Percentiles rank a stretch among this genome's conserved stretches.
These are phyloP conservation scores for Colletotrichum sojae DNA, from an alignment of 2,329 filamentous ascomycete genomes.

Conservation along the genomic window DNA sequence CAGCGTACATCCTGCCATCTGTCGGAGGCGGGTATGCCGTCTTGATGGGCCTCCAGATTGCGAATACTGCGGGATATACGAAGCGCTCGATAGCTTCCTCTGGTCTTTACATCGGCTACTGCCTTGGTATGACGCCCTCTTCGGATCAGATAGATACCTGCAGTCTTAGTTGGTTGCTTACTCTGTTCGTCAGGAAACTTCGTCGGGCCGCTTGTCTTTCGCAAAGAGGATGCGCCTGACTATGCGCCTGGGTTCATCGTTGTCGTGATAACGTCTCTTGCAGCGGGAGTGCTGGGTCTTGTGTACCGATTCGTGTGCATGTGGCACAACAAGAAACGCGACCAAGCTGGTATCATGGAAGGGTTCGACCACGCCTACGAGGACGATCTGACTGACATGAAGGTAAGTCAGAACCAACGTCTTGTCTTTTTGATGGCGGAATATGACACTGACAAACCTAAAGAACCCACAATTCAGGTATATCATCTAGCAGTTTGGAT, in stretches of 20 bases:
- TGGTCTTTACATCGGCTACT: slow-evolving; percentile 66
- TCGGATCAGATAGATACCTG: not conserved
- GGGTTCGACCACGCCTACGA: slow-evolving; percentile 67
- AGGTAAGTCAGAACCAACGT: slow-evolving; percentile 38
- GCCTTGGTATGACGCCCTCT: slow-evolving; percentile 51
- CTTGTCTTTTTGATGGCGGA: not conserved
- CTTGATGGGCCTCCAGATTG: slow-evolving; percentile 63
- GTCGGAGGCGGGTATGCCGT: slow-evolving; percentile 62
- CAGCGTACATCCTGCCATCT: slow-evolving; percentile 62
- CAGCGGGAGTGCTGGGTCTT: slow-evolving; percentile 53
- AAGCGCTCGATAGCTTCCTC: slow-evolving; percentile 64
- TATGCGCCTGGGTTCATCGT: slow-evolving; percentile 49
- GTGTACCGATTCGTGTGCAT: slow-evolving; percentile 61
- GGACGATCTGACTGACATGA: slow-evolving; percentile 64
- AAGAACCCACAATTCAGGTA: slow-evolving; percentile 48
- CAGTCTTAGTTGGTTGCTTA: not conserved
- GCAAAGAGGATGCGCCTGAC: slow-evolving; percentile 53
- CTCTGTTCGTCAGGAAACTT: slow-evolving; percentile 51
- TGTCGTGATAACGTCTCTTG: slow-evolving; percentile 51
- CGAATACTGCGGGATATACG: slow-evolving; percentile 67
- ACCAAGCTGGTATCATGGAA: slow-evolving; percentile 59
- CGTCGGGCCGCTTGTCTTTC: slow-evolving; percentile 59
- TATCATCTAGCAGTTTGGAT: slow-evolving; percentile 31
- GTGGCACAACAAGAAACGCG: slow-evolving; percentile 58
- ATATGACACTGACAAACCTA: not conserved